Base-by-base conservation (phyloP, 345 rosid genomes). In the Eucalyptus victrix region DNA sequence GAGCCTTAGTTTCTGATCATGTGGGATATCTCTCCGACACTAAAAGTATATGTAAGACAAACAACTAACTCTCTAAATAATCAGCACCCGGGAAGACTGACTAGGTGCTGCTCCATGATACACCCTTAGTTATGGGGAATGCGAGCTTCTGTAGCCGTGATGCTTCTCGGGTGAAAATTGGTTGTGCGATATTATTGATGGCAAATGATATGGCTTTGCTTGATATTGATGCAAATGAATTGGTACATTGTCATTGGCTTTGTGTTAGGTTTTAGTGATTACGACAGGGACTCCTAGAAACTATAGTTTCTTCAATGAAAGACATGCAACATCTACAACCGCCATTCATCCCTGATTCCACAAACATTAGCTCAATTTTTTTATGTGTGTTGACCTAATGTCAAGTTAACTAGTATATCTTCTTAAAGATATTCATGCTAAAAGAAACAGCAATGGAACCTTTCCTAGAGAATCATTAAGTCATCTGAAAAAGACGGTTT, bases 71-170 rank as follows among this genome's bases (percentile, higher is more conserved):
- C 69, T 69, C 49, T 80, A 81, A 91, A 92, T 91, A 94, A 92
- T 86, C 67, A n/a, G 21, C 87, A 44, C 90, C 91, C 89, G 94
- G 26, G 93, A 91, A 91, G 92, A 92, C 94, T 94, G 96, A 94
- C 89, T 44, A 58, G 88, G 92, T 91, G 92, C 92, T 89, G 62
- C 90, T 49, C 86, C 65, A 28, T 26, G 49, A 12, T n/a, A 32
- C 86, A 90, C 62, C 80, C 85, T 37, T 5, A 62, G 80, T 91
- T 45, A 34, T 15, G 76, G 89, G 72, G 88, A 86, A 40, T 28
- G 30, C 45, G 90, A 87, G 91, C 93, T 91, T 91, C 90, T 87
- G 40, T 88, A 89, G 87, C 92, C 93, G 89, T 93, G 95, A 94
- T 93, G 94, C 95, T 93, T 93, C 93, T 86, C 91, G 47, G 93